Conservation (phyloP, 2,329 filamentous ascomycete genomes). For the Shiraia sp. region DNA sequence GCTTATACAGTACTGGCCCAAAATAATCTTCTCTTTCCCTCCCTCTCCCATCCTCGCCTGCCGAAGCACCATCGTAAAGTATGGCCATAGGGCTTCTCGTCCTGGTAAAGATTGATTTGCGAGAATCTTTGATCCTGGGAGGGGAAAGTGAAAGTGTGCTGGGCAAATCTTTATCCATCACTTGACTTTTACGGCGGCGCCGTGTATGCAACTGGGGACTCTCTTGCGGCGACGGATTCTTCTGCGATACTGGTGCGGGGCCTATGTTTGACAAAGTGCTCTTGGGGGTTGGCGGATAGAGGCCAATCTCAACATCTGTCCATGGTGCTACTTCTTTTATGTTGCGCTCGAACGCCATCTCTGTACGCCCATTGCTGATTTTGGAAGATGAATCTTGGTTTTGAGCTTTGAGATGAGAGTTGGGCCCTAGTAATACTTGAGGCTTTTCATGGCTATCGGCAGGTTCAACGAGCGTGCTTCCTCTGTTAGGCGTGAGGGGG, state of each 20-base stretch:
- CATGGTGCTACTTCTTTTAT: slow-evolving; percentile 31
- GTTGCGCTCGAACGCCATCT: slow-evolving; percentile 5
- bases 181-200: not conserved
- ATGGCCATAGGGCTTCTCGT: slow-evolving; percentile 22
- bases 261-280: not conserved
- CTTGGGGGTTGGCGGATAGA: slow-evolving; percentile 1
- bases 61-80: slow-evolving; percentile 22
- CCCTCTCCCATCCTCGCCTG: not conserved
- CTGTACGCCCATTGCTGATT: slow-evolving; percentile 3
- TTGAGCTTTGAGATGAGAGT: not conserved
- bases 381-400: slow-evolving; percentile 4
- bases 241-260: not conserved
- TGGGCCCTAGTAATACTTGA: not conserved
- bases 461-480: slow-evolving; percentile 2
- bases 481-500: slow-evolving; percentile 1
- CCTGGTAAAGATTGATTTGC: slow-evolving; percentile 11
- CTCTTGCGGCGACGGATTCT: not conserved
- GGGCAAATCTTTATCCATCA: not conserved
- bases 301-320: slow-evolving; percentile 17
- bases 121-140: slow-evolving; percentile 4
- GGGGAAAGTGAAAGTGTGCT: not conserved
- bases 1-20: not conserved
- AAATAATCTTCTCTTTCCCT: not conserved
- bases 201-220: not conserved
- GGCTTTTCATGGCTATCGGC: not conserved